Percentiles rank a stretch among this genome's conserved stretches.
phyloP scores from a whole-genome alignment of 805 yeast species.

The Cyberlindnera mycetangii region DNA sequence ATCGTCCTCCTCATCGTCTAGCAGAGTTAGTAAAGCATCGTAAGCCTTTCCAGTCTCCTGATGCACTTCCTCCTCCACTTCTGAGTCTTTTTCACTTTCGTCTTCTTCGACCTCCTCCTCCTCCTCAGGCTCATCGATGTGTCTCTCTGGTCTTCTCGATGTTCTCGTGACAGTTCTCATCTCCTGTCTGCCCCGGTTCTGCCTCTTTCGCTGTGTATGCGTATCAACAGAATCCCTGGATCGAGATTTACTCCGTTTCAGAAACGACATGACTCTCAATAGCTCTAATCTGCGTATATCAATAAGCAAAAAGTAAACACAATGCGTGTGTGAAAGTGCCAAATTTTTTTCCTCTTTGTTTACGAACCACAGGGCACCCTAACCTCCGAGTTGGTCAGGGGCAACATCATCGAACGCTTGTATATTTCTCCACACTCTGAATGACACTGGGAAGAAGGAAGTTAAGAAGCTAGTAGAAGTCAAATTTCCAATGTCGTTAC shows the following conservation, averaged over 20 bases:
- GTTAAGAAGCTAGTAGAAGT: too few relatives aligned
- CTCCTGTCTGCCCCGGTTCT: constrained; percentile 55
- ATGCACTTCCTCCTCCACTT: constrained; percentile 12
- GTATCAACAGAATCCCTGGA: neutral
- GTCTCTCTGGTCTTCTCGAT: constrained; percentile 38
- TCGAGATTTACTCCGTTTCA: neutral
- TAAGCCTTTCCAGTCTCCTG: constrained; percentile 48
- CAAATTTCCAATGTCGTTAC: too few relatives aligned
- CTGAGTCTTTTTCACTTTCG: constrained; percentile 16
- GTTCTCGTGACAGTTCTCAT: constrained; percentile 59
- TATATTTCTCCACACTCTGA: too few relatives aligned
- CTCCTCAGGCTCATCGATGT: constrained; percentile 32
- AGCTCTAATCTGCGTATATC: too few relatives aligned
- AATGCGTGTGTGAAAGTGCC: too few relatives aligned
- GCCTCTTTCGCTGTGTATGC: constrained; percentile 17
- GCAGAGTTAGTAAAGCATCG: constrained; percentile 55
- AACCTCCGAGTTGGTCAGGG: too few relatives aligned
- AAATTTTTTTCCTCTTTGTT: too few relatives aligned
- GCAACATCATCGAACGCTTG: too few relatives aligned
- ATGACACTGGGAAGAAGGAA: too few relatives aligned
- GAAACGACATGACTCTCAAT: neutral
- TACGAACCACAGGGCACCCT: too few relatives aligned
- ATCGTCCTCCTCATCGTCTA: constrained; percentile 29
- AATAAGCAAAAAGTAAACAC: too few relatives aligned
- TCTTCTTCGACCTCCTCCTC: constrained; percentile 18